These are phyloP conservation scores for Auricularia heimuer DNA, from an alignment of 768 basidiomycete genomes.

Conservation along the genomic window DNA sequence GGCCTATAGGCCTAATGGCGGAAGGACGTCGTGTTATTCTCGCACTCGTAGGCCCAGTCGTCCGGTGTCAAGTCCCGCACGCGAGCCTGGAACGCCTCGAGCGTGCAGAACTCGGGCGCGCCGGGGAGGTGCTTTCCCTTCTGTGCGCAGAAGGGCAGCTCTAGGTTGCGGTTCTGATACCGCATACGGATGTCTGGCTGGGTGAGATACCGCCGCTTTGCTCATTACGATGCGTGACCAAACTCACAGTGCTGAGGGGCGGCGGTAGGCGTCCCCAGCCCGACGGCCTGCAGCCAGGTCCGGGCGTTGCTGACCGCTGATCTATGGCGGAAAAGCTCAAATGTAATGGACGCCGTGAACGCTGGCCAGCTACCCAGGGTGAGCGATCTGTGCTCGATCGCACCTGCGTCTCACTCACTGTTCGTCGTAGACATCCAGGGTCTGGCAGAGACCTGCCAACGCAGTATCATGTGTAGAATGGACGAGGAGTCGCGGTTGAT, in stretches of 20 bases:
- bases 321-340: slow-evolving; percentile 55
- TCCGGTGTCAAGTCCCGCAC: slow-evolving; percentile 55
- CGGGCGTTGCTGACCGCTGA: background rate
- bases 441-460: slow-evolving; percentile 50
- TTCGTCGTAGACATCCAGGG: slow-evolving; percentile 65
- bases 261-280: background rate
- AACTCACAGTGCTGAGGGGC: slow-evolving; percentile 4
- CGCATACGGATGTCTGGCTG: slow-evolving; percentile 58
- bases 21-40: background rate
- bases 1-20: background rate
- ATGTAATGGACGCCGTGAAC: slow-evolving; percentile 63
- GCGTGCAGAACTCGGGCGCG: slow-evolving; percentile 63
- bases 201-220: background rate
- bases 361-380: slow-evolving; percentile 51
- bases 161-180: slow-evolving; percentile 58
- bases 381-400: slow-evolving; percentile 1
- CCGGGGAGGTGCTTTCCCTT: slow-evolving; percentile 60
- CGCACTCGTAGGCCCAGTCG: slow-evolving; percentile 59
- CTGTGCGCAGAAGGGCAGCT: slow-evolving; percentile 54
- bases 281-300: background rate
- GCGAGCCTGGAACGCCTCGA: slow-evolving; percentile 50
- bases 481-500: slow-evolving; percentile 54
- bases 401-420: slow-evolving; percentile 30
- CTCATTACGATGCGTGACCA: background rate
- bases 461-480: slow-evolving; percentile 57